Evolutionary conservation across 345 rosid species (phyloP), one percentile per base, ranked within the genome.

Genomic region (Zanthoxylum bungeanum): DNA sequence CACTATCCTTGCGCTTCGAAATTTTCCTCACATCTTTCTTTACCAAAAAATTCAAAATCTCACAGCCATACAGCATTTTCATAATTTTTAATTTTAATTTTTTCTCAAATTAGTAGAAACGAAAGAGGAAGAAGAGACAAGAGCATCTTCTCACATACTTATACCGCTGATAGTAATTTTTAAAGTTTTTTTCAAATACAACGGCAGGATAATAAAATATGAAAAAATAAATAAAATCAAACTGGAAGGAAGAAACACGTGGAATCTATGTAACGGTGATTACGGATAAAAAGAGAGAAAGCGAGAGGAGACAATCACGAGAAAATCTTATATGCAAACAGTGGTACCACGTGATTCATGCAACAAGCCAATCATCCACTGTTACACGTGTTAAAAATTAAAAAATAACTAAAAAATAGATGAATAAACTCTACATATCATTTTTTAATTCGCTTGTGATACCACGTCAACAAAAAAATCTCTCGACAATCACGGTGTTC

Each of bases 1-100:
- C 84, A 72, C 81, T 80, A 27, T 77, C 83, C 66, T 82, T 85
- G 69, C 85, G 82, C 69, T 85, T 80, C 1, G 82, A 79, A 12
- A 80, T 56, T 71, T 73, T 85, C 64, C 82, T 76, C 36, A 55
- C 81, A 78, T 85, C 88, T 63, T 82, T 85, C 66, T 60, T 82
- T 5, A 73, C 67, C 42, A 87, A 65, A 70, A 83, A 86, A 74
- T 73, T 78, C 64, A 89, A 61, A 79, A 89, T 80, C 42, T 83
- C 80, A 24, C 72, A 59, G 49, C 78, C 71, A 25, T 59, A 64
- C 63, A 85, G 47, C 85, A 83, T 80, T 33, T 73, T 59, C 27
- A 21, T 22, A 21, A n/a, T 51, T 9, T 9, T 22, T 7, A n/a
- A n/a, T n/a, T n/a, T n/a, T n/a, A n/a, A n/a, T n/a, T 52, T 52